phyloP scores from a whole-genome alignment of 805 yeast genomes.

The Helenozyma rhizophorensis region DNA sequence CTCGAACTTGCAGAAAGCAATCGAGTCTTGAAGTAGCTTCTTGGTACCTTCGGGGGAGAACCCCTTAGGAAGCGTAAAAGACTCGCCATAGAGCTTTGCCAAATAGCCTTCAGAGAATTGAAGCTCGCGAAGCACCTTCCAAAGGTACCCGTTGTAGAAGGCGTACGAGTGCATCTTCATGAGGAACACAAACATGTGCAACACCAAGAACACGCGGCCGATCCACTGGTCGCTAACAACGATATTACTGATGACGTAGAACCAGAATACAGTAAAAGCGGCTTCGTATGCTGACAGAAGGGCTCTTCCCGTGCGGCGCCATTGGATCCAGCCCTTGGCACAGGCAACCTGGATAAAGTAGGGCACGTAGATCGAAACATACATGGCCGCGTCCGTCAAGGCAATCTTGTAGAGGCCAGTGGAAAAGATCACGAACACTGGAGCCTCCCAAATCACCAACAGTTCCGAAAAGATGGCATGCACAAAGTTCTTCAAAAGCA shows the following conservation, averaged over 20 bases:
- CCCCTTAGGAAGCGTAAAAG: conserved; percentile 30
- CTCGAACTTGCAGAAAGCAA: conserved; percentile 71
- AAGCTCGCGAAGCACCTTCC: conserved; percentile 58
- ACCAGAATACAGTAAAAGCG: conserved; percentile 47
- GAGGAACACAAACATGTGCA: conserved; percentile 80
- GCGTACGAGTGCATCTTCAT: conserved; percentile 97
- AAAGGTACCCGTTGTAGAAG: conserved; percentile 86
- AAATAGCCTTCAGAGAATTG: conserved; percentile 43
- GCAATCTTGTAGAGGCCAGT: conserved; percentile 66
- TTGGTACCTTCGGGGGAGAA: conserved; percentile 22
- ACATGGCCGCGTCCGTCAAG: conserved; percentile 71
- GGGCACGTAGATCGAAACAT: conserved; percentile 58
- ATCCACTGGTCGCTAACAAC: conserved; percentile 75
- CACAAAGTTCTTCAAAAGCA: conserved; percentile 49
- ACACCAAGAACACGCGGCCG: conserved; percentile 74
- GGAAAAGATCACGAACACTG: conserved; percentile 53
- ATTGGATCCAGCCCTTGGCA: conserved; percentile 41
- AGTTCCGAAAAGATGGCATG: conserved; percentile 45
- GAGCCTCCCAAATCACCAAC: conserved; percentile 45
- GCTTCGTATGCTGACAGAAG: conserved; percentile 56
- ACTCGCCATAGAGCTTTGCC: conserved; percentile 3
- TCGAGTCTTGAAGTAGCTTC: conserved; percentile 34
- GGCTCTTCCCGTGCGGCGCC: conserved; percentile 65
- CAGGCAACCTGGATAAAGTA: conserved; percentile 56
- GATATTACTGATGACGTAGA: conserved; percentile 48